Evolutionary conservation across 2,329 filamentous ascomycete genomes (phyloP).

Genomic region (Colletotrichum godetiae): DNA sequence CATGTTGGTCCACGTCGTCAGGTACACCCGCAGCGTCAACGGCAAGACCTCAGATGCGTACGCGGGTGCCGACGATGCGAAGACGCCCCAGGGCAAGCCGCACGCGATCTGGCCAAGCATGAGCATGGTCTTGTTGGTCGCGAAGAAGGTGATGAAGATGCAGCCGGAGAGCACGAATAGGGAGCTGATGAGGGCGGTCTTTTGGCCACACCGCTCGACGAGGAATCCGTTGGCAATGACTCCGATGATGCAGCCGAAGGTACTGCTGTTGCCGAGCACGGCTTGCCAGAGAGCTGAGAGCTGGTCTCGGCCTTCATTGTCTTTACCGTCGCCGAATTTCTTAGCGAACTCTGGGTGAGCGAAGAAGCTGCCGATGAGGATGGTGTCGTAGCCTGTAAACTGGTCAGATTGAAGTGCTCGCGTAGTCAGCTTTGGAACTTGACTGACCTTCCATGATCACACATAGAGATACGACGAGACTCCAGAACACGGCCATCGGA

Average conservation of each 20-base stretch:
- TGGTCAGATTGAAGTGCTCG: not conserved
- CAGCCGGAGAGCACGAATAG: conserved; percentile 47
- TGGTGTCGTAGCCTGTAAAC: conserved; percentile 33
- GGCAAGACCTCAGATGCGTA: conserved; percentile 60
- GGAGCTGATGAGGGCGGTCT: conserved; percentile 50
- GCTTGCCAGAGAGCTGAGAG: conserved; percentile 58
- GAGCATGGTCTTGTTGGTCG: conserved; percentile 44
- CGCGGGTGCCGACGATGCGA: conserved; percentile 56
- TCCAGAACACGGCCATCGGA: conserved; percentile 42
- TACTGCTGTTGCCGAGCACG: conserved; percentile 51
- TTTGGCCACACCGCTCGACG: conserved; percentile 50
- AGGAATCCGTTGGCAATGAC: conserved; percentile 54
- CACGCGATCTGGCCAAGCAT: conserved; percentile 48
- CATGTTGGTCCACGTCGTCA: conserved; percentile 59
- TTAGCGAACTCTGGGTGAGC: conserved; percentile 43
- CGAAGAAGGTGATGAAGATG: conserved; percentile 54
- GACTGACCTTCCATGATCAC: conserved; percentile 47
- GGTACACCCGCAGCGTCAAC: conserved; percentile 52
- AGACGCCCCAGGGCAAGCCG: conserved; percentile 52
- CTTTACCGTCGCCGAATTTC: conserved; percentile 41
- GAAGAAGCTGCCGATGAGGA: conserved; percentile 41
- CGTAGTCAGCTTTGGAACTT: no score
- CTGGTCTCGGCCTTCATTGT: conserved; percentile 40
- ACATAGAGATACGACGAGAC: conserved; percentile 39
- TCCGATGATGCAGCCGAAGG: conserved; percentile 57